Evolutionary conservation across 2,329 filamentous ascomycete genomes (phyloP), one percentile per base, ranked within the genome.

Genomic region (Chaetomium strumarium): DNA sequence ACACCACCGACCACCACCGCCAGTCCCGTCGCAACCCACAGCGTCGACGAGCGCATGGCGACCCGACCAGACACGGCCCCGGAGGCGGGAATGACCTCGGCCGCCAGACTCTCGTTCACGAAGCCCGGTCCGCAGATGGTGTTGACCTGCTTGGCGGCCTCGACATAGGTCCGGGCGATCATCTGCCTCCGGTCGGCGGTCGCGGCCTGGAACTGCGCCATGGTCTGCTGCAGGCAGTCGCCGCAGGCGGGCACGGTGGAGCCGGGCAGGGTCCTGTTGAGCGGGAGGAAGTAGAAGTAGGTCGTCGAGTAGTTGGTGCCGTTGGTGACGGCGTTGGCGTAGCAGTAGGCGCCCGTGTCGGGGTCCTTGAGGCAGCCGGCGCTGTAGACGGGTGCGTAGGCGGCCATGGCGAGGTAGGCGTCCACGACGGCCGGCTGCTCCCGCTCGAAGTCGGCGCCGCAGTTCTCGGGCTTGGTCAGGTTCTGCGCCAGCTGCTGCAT

Each of bases 201-300:
- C 30, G 85, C 85, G 0, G 79, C 70, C 49, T 86, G 83, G 68
- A 87, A 96, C 16, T 95, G 79, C 24, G 77, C 76, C 90, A 97
- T 95, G 5, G 88, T 92, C 55, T 88, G 75, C 63, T 84, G 76
- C 40, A 93, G 75, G 67, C 93, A 97, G 38, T 72, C 72, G 61
- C 80, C 84, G 72, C 93, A 99, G 1, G 78, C 81, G 1, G 90
- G 88, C n/a, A 76, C 74, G 24, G 84, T 80, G 19, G 78, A 78
- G 13, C 74, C 75, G 0, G 88, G 88, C 12, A 96, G 72, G 0
- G 75, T 69, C 38, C 84, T 77, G 54, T 93, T 93, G 51, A 95
- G 77, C 0, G 91, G 88, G 3, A 97, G 74, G 63, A 86, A 92
- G 72, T 96, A 99, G 34, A 93, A 78, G 64, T 91, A 92, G 33